A percentile compares a stretch with the other conserved stretches of the same genome.
Evolutionary conservation across 805 yeast species (phyloP).

Genomic region (Cyberlindnera amylophila): DNA sequence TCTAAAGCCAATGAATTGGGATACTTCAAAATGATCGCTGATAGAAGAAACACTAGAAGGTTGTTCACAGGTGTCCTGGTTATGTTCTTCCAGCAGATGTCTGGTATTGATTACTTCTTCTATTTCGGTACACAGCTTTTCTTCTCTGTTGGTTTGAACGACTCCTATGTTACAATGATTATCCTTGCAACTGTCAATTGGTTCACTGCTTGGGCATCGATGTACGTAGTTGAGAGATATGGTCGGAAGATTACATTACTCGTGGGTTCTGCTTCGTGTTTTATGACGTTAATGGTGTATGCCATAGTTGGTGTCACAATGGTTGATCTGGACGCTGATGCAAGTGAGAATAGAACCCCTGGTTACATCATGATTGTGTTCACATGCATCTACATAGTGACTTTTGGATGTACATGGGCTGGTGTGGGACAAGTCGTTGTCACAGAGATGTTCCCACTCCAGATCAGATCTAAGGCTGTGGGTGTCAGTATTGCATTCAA

Average conservation of each 20-base stretch:
- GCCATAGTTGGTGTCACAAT: constrained; percentile 40
- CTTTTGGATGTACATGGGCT: constrained; percentile 57
- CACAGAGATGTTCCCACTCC: constrained; percentile 48
- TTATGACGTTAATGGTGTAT: constrained; percentile 52
- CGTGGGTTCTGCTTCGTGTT: constrained; percentile 44
- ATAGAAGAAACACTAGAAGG: constrained; percentile 27
- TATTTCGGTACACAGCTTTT: constrained; percentile 60
- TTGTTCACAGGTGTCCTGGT: constrained; percentile 50
- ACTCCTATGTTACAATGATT: constrained; percentile 52
- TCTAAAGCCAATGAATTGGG: constrained; percentile 32
- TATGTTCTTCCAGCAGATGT: constrained; percentile 57
- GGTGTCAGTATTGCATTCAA: constrained; percentile 56
- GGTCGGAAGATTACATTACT: constrained; percentile 41
- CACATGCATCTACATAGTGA: constrained; percentile 47
- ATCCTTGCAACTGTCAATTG: constrained; percentile 51
- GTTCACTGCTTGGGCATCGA: constrained; percentile 44
- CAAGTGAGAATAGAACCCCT: constrained; percentile 31
- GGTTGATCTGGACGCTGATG: constrained; percentile 30
- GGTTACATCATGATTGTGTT: constrained; percentile 53
- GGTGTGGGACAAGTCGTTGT: constrained; percentile 45
- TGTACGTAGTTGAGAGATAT: constrained; percentile 45
- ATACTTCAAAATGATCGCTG: constrained; percentile 44
- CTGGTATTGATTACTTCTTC: constrained; percentile 66
- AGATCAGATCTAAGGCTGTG: constrained; percentile 54
- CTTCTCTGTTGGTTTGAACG: constrained; percentile 46